Evolutionary conservation across 2,329 filamentous ascomycete genomes (phyloP), one percentile per base, ranked within the genome.

Genomic region (Tolypocladium tropicale): DNA sequence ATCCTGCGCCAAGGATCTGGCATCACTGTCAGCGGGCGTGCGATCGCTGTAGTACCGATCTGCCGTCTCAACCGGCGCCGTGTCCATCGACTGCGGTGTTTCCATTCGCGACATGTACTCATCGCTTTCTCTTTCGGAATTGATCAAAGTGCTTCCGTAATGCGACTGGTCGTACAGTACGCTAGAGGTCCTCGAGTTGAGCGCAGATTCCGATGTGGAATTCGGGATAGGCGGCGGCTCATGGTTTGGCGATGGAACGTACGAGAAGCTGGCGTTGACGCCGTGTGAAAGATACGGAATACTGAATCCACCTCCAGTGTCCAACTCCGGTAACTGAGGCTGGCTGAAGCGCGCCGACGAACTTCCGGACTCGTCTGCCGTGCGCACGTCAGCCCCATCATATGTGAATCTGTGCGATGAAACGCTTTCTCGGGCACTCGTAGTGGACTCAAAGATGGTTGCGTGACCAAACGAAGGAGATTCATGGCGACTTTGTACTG

Each of bases 211-310:
- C 16, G 68, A 61, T 25, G 67, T 67, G 6, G 73, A 69, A 0
- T 65, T 61, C 6, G 80, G 79, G 6, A 79, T 70, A 1, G 76
- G 77, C 0, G 79, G 79, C 2, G 79, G 78, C 34, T 77, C 74
- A 58, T 82, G 78, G 56, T 74, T 73, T 11, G 80, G 78, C 10
- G 75, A 66, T 0, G 72, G 67, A n/a, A 71, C 59, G 41, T 67
- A 66, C 3, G 67, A 63, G 12, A 63, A 60, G 54, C 63, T 68
- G 53, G 61, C 61, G 59, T 64, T 65, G 18, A 60, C 57, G 58
- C 67, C 65, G 59, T 71, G 64, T 55, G 72, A 70, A 43, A 76
- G 59, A 57, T 78, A 79, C 4, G 76, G 73, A n/a, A 80, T 69
- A 7, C 72, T 73, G 58, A 81, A 80, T n/a, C 72, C 74, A 57